Conservation (phyloP, 2,329 filamentous ascomycete species). For the Arthrobotrys megalospora region DNA sequence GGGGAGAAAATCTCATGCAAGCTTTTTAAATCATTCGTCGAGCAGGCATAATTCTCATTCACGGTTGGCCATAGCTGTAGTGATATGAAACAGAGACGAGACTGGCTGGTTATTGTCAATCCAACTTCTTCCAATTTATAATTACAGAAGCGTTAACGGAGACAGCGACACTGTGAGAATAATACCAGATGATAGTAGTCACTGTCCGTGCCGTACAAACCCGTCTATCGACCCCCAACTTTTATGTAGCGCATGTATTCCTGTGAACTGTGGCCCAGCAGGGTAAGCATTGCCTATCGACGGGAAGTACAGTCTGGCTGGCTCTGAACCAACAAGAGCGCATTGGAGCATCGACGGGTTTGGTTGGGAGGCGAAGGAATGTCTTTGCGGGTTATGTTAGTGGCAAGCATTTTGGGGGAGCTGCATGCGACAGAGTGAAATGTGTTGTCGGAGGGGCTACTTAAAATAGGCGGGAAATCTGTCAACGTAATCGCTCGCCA, state of each 20-base stretch:
- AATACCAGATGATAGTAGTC: not conserved
- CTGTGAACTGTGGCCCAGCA: not conserved
- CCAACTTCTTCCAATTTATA: not conserved
- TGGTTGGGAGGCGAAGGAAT: conserved; percentile 4
- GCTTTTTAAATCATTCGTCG: too few species aligned
- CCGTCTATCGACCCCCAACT: not conserved
- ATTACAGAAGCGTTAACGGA: not conserved
- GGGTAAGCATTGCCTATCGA: conserved; percentile 8
- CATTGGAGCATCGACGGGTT: not conserved
- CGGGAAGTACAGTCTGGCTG: conserved; percentile 7
- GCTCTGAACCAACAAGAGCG: not conserved
- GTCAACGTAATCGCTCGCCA: conserved; percentile 37
- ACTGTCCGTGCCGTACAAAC: not conserved
- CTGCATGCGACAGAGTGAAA: conserved; percentile 43
- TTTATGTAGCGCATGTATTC: too few species aligned
- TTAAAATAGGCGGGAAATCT: conserved; percentile 38
- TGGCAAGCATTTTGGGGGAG: conserved; percentile 14
- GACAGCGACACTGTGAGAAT: not conserved
- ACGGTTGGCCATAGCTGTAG: not conserved
- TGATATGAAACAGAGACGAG: not conserved
- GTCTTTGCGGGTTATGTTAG: conserved; percentile 30
- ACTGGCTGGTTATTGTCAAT: not conserved
- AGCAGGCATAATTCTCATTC: too few species aligned
- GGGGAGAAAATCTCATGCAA: too few species aligned
- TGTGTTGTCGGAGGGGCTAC: conserved; percentile 37